A percentile compares a stretch with the other conserved stretches of the same genome.
Conservation (phyloP, 177 flowering plant genomes). For the Tripterygium wilfordii region DNA sequence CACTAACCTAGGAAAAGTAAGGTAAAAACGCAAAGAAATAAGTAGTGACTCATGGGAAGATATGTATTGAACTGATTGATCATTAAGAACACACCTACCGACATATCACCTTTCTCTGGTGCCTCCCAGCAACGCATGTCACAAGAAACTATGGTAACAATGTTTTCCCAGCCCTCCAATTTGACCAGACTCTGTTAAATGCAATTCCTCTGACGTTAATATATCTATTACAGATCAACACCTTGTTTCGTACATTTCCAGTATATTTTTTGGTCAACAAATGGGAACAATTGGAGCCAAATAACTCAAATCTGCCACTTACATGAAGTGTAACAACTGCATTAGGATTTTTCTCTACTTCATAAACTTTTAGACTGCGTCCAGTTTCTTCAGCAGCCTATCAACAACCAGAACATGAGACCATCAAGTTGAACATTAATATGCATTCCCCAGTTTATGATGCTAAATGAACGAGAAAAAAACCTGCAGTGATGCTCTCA, state of each 20-base stretch:
- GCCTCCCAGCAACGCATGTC: constrained; percentile 99
- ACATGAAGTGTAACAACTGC: constrained; percentile 98
- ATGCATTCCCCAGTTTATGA: too few relatives aligned
- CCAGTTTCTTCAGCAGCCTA: constrained; percentile 98
- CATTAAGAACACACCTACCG: constrained; percentile 41
- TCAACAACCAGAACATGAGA: too few relatives aligned
- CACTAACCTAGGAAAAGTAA: constrained; percentile 65
- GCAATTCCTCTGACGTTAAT: too few relatives aligned
- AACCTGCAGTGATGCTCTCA: constrained; percentile 94
- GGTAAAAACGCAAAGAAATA: constrained; percentile 3
- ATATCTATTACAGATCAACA: too few relatives aligned
- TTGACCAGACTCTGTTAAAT: constrained; percentile 84
- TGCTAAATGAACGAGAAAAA: too few relatives aligned
- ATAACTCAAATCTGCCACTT: constrained; percentile 19
- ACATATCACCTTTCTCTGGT: constrained; percentile 92
- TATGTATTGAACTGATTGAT: not conserved
- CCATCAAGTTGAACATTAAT: too few relatives aligned
- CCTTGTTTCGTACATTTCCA: too few relatives aligned
- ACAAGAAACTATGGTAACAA: constrained; percentile 76
- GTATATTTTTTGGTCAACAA: too few relatives aligned
- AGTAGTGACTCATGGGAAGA: not conserved
- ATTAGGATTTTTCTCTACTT: constrained; percentile 98
- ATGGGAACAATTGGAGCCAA: not conserved
- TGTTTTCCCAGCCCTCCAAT: constrained; percentile 87
- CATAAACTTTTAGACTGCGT: constrained; percentile 81